Percentiles rank a stretch among this genome's conserved stretches.
These are phyloP conservation scores for Geranium brycei DNA, from an alignment of 345 rosid genomes.

Conservation along the genomic window DNA sequence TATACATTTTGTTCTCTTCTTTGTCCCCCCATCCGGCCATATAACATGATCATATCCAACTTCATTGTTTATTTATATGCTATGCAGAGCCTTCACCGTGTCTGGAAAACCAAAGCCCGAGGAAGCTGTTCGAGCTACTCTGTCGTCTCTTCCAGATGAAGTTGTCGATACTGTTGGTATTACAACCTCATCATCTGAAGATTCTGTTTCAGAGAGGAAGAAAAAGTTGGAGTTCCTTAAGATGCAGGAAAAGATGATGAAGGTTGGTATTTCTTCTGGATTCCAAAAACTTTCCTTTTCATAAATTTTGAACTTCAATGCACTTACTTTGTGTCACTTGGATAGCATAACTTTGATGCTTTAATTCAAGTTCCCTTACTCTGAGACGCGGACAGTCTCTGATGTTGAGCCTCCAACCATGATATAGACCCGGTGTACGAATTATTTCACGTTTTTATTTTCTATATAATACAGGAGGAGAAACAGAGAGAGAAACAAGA, in stretches of 20 bases:
- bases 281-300: neutral
- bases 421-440: neutral
- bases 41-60: neutral
- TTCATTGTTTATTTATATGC: conserved; percentile 6
- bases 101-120: conserved; percentile 72
- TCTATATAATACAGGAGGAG: conserved; percentile 44
- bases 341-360: neutral
- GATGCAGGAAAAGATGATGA: conserved; percentile 89
- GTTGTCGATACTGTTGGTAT: conserved; percentile 91
- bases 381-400: neutral
- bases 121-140: conserved; percentile 83
- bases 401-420: neutral
- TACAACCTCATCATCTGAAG: conserved; percentile 81
- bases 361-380: neutral
- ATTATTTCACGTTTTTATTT: neutral
- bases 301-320: neutral
- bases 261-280: conserved; percentile 32
- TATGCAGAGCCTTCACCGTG: conserved; percentile 66
- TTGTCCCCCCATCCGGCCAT: conserved; percentile 1
- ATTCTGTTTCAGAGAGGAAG: conserved; percentile 78
- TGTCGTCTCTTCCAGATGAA: conserved; percentile 89
- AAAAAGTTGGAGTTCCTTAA: conserved; percentile 83
- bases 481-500: conserved; percentile 76
- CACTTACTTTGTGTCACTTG: neutral
- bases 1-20: conserved; percentile 6